These are phyloP conservation scores for Themeda triandra DNA, from an alignment of 176 grass and related monocot genomes.

Conservation along the genomic window DNA sequence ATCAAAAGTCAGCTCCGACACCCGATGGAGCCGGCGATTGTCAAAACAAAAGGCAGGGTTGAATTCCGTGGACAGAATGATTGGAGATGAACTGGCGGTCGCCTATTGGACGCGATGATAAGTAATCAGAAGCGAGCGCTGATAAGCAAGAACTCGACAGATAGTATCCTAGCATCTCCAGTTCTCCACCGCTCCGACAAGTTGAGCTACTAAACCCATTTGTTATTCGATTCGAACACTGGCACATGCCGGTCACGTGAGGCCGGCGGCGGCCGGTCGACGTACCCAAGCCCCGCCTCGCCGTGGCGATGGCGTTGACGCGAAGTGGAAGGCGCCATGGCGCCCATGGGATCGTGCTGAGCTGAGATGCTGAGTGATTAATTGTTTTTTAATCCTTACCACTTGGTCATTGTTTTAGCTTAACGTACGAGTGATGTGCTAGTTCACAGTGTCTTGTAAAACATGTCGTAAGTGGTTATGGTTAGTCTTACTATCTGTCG, in stretches of 20 bases:
- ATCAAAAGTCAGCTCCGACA: slow-evolving; percentile 4
- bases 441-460: neutral
- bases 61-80: neutral
- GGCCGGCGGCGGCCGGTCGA: too few species aligned
- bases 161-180: neutral
- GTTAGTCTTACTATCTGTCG: too few species aligned
- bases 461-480: neutral
- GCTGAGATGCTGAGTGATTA: neutral
- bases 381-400: neutral
- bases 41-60: neutral
- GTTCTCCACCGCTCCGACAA: neutral
- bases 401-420: neutral
- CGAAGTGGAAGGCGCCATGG: neutral
- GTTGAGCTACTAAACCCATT: neutral
- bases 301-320: neutral
- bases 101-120: neutral
- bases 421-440: neutral
- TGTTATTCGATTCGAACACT: neutral
- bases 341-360: neutral
- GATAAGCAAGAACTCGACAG: neutral
- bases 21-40: neutral
- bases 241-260: slow-evolving; percentile 8
- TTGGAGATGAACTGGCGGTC: neutral
- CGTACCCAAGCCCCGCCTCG: neutral
- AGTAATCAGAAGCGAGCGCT: neutral